Evolutionary conservation across 768 basidiomycete genomes (phyloP), one percentile per base, ranked within the genome.

Genomic region (Amanita pallidorosea): DNA sequence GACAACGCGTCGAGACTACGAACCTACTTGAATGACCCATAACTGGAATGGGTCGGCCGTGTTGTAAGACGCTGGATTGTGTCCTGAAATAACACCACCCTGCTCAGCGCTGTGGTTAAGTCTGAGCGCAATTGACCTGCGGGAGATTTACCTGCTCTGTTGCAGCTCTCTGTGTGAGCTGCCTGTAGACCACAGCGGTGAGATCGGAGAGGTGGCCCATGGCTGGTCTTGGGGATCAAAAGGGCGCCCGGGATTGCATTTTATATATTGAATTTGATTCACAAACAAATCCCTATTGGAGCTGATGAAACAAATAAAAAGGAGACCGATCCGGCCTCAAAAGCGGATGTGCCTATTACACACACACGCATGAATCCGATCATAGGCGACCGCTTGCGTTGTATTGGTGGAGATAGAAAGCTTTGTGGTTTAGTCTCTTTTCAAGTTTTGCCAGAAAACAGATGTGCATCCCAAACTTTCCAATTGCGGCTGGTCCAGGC

Each of bases 41-140:
- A 89, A 65, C 42, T 71, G 69, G 58, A 93, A 66, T 18, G 92
- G 92, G 61, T 94, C 83, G 7, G 60, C 56, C 0, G 69, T 11
- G 54, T 84, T 80, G 66, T 81, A 88, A 0, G 61, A 34, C 0
- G 76, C 61, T 7, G 92, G 92, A 60, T 92, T 83, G 38, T 73
- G 68, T n/a, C 89, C 90, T 47, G 76, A 77, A 23, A 95, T 73
- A 12, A 94, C 69, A 48, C 88, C 88, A 15, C 82, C 86, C 86
- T 89, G 56, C 0, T 15, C 7, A 5, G 15, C 17, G 49, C 11
- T 29, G 33, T 15, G 37, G 46, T 37, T 23, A 52, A 53, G 27
- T 29, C 22, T 27, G 20, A n/a, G 25, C 20, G 4, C 35, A 35
- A 13, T 5, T 7, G 4, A 49, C 46, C 31, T 37, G 31, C 2